Base-by-base conservation (phyloP, 1,284 basidiomycete genomes). In the Clitocybe nebularis region DNA sequence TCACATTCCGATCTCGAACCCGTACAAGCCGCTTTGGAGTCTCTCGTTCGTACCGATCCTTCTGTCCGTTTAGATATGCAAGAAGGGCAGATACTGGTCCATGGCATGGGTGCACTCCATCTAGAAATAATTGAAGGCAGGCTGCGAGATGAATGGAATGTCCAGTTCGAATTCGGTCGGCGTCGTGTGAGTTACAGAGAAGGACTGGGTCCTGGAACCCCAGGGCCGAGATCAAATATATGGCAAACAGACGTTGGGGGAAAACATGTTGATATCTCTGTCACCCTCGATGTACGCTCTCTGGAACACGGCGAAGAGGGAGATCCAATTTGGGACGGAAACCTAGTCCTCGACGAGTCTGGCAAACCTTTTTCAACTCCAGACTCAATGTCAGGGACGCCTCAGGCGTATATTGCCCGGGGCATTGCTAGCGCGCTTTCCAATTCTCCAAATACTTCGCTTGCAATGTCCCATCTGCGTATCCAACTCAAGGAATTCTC, bases 71-170 rank as follows among this genome's bases (percentile, higher is more conserved):
- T 85, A 16, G 88, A 90, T 45, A 68, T 69, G 6, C 81, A 86
- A 42, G 89, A 93, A 48, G 89, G 89, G 0, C 90, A 94, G 55
- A 71, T 89, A 25, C 74, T 94, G 25, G 74, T 92, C 1, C 87
- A 91, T 51, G 90, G 90, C 3, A 77, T 93, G 43, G 90, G 90
- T 9, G 80, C 87, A 26, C 72, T 94, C 20, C 90, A 94, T 59
- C 74, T 94, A 5, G 91, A 94, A 60, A 93, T 94, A 44, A 75
- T 92, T 1, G 87, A 90, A 61, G 79, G 81, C 25, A 73, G 92
- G 19, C 66, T 94, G 22, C 71, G 71, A 41, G 80, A 89, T 46
- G 91, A 93, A 62, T 94, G 88, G 79, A 74, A 79, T 20, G 89
- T 74, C 13, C 72, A 78, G 29, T 92, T 89, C 49, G 79, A 89